Evolutionary conservation across 2,329 filamentous ascomycete genomes (phyloP).

Genomic region (Penicillium sp.): DNA sequence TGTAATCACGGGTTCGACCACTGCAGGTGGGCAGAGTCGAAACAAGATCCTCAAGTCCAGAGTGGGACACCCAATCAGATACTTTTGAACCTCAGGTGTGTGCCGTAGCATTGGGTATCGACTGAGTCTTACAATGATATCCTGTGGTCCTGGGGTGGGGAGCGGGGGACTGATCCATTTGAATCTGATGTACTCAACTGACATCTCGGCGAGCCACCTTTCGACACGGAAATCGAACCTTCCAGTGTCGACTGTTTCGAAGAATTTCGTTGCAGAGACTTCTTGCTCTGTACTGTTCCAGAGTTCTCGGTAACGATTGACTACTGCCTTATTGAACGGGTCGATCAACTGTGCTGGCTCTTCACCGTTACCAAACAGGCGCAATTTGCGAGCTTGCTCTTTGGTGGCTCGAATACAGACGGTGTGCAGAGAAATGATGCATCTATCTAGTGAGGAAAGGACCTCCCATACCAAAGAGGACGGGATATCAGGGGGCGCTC

Average conservation of each 20-base stretch:
- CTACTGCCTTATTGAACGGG: not conserved
- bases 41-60: constrained; percentile 6
- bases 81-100: not conserved
- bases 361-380: constrained; percentile 2
- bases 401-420: not conserved
- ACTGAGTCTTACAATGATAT: not conserved
- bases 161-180: not conserved
- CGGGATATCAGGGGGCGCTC: not conserved
- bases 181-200: not conserved
- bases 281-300: not conserved
- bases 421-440: not conserved
- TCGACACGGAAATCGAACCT: not conserved
- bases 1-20: not conserved
- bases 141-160: not conserved
- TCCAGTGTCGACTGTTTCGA: not conserved
- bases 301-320: not conserved
- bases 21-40: constrained; percentile 7
- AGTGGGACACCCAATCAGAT: not conserved
- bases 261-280: not conserved
- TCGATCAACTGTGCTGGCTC: constrained; percentile 1
- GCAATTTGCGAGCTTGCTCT: not conserved
- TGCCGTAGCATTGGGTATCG: not conserved
- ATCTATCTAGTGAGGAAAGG: not conserved
- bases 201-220: not conserved
- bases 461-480: not conserved